Conservation (phyloP, 1,284 basidiomycete species). For the Tremellales sp. region DNA sequence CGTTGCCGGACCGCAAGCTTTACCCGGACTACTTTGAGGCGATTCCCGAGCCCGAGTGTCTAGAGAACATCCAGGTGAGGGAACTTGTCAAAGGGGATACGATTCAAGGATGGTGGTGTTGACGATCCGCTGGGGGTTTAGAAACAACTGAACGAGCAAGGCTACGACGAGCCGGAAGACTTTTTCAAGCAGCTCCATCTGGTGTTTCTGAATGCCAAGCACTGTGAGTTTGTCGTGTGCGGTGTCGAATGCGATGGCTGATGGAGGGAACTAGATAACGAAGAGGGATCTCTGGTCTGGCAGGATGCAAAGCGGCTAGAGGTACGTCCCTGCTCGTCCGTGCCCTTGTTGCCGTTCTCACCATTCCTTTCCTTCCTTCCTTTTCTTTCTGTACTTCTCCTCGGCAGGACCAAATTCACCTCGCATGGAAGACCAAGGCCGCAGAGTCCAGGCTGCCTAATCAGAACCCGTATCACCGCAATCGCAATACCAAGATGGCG, state of each 20-base stretch:
- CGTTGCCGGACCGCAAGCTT: conserved; percentile 35
- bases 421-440: conserved; percentile 28
- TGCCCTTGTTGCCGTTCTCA: background rate
- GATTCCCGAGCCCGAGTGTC: conserved; percentile 45
- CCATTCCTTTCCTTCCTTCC: background rate
- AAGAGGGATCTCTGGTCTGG: conserved; percentile 41
- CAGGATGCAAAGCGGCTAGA: conserved; percentile 42
- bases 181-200: conserved; percentile 46
- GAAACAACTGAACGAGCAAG: conserved; percentile 29
- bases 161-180: conserved; percentile 32
- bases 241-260: background rate
- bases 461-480: conserved; percentile 15
- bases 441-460: conserved; percentile 20
- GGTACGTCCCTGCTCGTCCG: conserved; percentile 17
- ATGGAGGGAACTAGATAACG: conserved; percentile 34
- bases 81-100: background rate
- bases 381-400: background rate
- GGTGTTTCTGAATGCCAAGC: conserved; percentile 48
- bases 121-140: conserved; percentile 5
- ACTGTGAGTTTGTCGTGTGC: conserved; percentile 33
- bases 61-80: conserved; percentile 45
- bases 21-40: conserved; percentile 46
- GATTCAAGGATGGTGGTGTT: background rate
- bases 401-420: conserved; percentile 27
- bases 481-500: too few relatives aligned